Evolutionary conservation across 2,329 filamentous ascomycete species (phyloP).

Genomic region (Clonostachys chloroleuca): DNA sequence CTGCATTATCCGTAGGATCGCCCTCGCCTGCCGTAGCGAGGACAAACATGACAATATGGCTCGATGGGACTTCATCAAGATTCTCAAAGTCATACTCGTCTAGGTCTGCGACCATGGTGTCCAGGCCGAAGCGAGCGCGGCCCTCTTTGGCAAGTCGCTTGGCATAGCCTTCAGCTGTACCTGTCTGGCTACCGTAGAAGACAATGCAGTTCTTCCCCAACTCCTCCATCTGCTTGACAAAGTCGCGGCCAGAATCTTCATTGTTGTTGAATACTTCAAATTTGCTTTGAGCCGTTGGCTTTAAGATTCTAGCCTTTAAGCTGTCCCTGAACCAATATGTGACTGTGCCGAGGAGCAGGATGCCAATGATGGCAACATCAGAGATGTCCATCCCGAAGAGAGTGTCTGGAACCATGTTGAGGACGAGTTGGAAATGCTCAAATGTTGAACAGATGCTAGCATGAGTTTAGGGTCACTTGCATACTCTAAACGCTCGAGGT

Average conservation of each 20-base stretch:
- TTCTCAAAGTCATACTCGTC: slow-evolving; percentile 35
- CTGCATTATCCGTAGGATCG: slow-evolving; percentile 25
- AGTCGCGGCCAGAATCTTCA: not conserved
- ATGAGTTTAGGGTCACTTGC: too few species aligned
- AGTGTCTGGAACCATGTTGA: too few species aligned
- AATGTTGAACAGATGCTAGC: too few species aligned
- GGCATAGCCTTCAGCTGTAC: slow-evolving; percentile 87
- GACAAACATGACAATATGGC: slow-evolving; percentile 20
- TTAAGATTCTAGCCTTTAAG: too few species aligned
- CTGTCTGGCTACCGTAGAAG: slow-evolving; percentile 89
- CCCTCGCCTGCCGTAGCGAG: slow-evolving; percentile 28
- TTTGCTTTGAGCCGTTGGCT: not conserved
- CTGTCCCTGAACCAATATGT: too few species aligned
- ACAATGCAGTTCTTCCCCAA: slow-evolving; percentile 59
- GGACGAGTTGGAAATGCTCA: too few species aligned
- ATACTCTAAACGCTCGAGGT: too few species aligned
- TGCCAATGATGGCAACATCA: too few species aligned
- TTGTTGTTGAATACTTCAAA: not conserved
- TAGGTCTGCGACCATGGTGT: slow-evolving; percentile 70
- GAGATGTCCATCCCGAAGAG: too few species aligned
- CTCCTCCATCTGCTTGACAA: not conserved
- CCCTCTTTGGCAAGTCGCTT: slow-evolving; percentile 84
- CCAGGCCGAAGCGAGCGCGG: slow-evolving; percentile 78
- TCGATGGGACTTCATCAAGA: slow-evolving; percentile 15
- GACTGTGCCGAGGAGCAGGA: too few species aligned